phyloP scores from a whole-genome alignment of 331 rosid genomes.

The Quercus lobata region DNA sequence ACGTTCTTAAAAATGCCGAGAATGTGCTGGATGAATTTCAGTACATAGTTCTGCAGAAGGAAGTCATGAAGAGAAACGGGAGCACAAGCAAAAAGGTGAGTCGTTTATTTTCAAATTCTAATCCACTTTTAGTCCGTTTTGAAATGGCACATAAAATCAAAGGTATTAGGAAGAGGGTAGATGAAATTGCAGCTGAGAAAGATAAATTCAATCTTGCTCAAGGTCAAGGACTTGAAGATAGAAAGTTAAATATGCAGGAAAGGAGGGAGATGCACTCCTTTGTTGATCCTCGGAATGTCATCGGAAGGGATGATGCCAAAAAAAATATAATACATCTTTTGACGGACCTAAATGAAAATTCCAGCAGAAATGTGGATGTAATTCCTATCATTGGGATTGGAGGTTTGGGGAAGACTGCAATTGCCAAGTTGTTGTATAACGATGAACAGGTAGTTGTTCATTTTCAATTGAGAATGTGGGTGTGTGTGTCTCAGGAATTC shows the following conservation, averaged over 20 bases:
- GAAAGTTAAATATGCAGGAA: too few relatives aligned
- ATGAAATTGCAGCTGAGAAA: too few relatives aligned
- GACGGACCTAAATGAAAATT: background rate
- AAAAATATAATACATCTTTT: accelerated
- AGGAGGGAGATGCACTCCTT: too few relatives aligned
- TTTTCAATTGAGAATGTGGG: slow-evolving; percentile 23
- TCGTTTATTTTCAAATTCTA: background rate
- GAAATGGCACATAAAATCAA: background rate
- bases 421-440: slow-evolving; percentile 19
- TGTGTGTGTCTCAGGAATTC: slow-evolving; percentile 1
- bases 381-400: slow-evolving; percentile 20
- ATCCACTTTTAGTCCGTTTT: background rate
- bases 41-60: background rate
- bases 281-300: background rate
- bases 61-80: slow-evolving; percentile 3
- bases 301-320: too few relatives aligned
- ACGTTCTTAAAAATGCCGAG: slow-evolving; percentile 3
- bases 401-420: slow-evolving; percentile 27
- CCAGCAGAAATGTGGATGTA: background rate
- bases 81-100: slow-evolving; percentile 1
- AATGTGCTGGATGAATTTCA: slow-evolving; percentile 14
- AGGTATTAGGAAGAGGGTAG: too few relatives aligned
- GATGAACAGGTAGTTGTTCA: background rate
- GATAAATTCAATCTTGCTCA: too few relatives aligned
- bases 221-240: too few relatives aligned